A percentile compares a stretch with the other conserved stretches of the same genome.
Evolutionary conservation across 805 yeast species (phyloP).

Genomic region (Candida schatavii): DNA sequence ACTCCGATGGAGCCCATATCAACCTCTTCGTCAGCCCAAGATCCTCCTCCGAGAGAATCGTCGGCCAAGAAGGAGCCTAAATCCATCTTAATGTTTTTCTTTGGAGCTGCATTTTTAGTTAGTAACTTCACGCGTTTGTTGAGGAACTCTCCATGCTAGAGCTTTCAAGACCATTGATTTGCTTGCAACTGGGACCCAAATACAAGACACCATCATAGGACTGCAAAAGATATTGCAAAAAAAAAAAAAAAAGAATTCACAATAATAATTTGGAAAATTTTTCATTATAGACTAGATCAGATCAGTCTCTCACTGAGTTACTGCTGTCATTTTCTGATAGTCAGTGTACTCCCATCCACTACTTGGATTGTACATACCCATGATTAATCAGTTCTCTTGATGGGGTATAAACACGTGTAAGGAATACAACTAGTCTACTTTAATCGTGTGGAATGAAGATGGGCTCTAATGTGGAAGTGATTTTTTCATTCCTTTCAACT

Average conservation of each 20-base stretch:
- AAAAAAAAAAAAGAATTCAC: not conserved
- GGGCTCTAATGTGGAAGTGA: not conserved
- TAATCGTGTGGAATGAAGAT: not conserved
- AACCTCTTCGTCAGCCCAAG: conserved; percentile 85
- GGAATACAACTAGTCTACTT: not conserved
- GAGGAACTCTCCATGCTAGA: too few species aligned
- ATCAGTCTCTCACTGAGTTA: too few species aligned
- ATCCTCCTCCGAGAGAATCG: conserved; percentile 65
- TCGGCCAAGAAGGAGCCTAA: conserved; percentile 81
- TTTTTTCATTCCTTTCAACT: not conserved
- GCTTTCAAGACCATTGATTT: too few species aligned
- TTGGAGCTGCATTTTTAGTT: conserved; percentile 35
- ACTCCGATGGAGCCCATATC: conserved; percentile 65
- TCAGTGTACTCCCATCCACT: too few species aligned
- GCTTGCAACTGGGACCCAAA: too few species aligned
- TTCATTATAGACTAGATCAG: not conserved
- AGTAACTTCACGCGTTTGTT: too few species aligned
- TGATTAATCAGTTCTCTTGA: not conserved
- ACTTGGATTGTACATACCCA: conserved; percentile 3
- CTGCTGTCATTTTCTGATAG: too few species aligned
- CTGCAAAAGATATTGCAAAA: not conserved
- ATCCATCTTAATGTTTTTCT: conserved; percentile 76
- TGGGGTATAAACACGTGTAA: not conserved
- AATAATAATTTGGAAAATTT: not conserved
- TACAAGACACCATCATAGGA: not conserved